Evolutionary conservation across 352 stramenopile species (phyloP), one percentile per base, ranked within the genome.

Genomic region (Plasmopara muralis): DNA sequence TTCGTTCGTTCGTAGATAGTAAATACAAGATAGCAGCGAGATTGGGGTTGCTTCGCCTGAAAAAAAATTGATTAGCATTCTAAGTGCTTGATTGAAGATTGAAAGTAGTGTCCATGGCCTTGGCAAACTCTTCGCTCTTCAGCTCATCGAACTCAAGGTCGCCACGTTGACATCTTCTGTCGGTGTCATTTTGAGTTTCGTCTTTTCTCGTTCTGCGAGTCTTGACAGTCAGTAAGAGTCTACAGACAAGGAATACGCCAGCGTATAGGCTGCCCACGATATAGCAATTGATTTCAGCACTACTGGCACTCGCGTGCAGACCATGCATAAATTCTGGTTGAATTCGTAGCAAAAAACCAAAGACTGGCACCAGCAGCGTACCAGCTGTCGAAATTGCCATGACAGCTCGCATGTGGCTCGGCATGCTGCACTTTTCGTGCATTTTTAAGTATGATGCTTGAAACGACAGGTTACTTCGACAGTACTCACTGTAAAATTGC

Each of bases 241-340:
- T 15, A 20, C 64, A 75, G 5, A 66, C n/a, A 25, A 87, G 20
- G 29, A 78, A 72, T 4, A 77, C 57, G 31, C 38, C 66, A 34
- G 55, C 65, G 54, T 90, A 90, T 50, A 68, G 61, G 10, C 55
- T 64, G 25, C 66, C 72, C 2, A 68, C 67, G 29, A 88, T 55
- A 53, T 81, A 86, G 57, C 79, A 90, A 49, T 89, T 87, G 48
- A 53, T 37, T 60, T 83, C 74, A 6, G 76, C 79, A 1, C 53
- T 54, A 15, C 37, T 60, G 9, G 70, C 31, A 16, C 70, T 66
- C 30, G 69, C 59, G 48, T 72, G 68, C 16, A 89, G 57, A 1
- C 79, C 79, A 46, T 68, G 74, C 30, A 85, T 52, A 43, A 84
- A 83, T n/a, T 46, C 14, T 39, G 76, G 76, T 43, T 89, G 76